These are phyloP conservation scores for Silene latifolia DNA, from an alignment of 148 eudicot species.

Conservation along the genomic window DNA sequence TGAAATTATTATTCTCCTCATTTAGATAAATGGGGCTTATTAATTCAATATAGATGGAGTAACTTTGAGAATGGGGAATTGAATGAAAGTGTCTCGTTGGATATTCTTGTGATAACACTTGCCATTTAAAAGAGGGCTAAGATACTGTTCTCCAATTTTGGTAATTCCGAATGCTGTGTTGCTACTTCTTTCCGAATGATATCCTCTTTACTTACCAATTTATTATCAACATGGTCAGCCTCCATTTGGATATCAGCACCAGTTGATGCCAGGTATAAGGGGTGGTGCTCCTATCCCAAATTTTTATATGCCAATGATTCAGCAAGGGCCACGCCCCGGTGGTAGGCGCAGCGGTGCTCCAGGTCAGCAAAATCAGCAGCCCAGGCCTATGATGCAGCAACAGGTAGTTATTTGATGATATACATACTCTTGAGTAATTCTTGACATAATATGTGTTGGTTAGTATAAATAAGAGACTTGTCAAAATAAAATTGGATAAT, in stretches of 20 bases:
- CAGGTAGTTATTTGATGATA: slow-evolving; percentile 36
- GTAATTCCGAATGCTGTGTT: no score
- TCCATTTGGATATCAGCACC: slow-evolving; percentile 80
- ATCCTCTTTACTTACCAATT: background rate
- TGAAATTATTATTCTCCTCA: no score
- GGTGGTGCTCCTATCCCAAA: slow-evolving; percentile 67
- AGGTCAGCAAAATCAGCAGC: slow-evolving; percentile 58
- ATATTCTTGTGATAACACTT: no score
- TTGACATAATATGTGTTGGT: no score
- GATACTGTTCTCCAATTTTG: no score
- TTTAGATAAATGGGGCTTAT: no score
- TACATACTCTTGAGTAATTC: background rate
- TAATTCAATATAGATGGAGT: no score
- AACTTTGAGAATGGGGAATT: no score
- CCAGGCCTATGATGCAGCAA: slow-evolving; percentile 59
- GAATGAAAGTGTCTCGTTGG: no score
- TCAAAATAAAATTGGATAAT: background rate
- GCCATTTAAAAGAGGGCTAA: no score
- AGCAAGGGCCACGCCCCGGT: slow-evolving; percentile 66
- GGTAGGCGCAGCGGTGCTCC: slow-evolving; percentile 58
- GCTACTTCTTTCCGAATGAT: background rate
- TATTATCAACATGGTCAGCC: slow-evolving; percentile 35
- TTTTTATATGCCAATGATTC: slow-evolving; percentile 76
- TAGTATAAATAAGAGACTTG: background rate
- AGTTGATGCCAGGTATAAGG: slow-evolving; percentile 75